Percentiles rank a stretch among this genome's conserved stretches.
Evolutionary conservation across 352 stramenopile genomes (phyloP).

Genomic region (Phytopythium sindhum): DNA sequence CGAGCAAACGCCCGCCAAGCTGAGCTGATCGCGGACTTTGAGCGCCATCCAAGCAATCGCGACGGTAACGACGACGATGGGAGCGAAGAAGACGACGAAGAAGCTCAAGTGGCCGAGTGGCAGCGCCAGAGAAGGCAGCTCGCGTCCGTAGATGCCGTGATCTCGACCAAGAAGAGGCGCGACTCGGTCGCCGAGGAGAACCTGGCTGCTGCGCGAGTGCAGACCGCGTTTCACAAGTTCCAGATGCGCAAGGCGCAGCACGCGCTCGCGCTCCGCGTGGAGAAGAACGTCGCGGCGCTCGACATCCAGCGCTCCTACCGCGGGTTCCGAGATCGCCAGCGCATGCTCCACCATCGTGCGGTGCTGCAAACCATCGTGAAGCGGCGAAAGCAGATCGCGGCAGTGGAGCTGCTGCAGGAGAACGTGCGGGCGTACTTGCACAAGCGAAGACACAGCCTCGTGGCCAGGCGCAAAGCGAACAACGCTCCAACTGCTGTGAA

Average conservation of each 20-base stretch:
- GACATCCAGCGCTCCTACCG: conserved; percentile 70
- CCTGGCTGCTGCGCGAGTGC: conserved; percentile 41
- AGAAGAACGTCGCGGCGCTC: conserved; percentile 49
- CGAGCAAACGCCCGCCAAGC: conserved; percentile 11
- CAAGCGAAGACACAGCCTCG: conserved; percentile 27
- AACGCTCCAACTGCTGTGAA: background rate
- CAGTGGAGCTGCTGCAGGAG: conserved; percentile 57
- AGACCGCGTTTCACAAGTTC: conserved; percentile 61
- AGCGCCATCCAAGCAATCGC: background rate
- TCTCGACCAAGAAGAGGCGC: conserved; percentile 15
- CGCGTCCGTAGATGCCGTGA: background rate
- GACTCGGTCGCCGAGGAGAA: conserved; percentile 48
- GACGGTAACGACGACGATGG: conserved; percentile 2
- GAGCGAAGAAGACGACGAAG: conserved; percentile 22
- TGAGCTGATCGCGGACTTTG: background rate
- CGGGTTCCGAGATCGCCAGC: conserved; percentile 48
- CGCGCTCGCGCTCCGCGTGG: conserved; percentile 31
- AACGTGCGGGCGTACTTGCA: conserved; percentile 62
- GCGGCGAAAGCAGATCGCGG: conserved; percentile 43
- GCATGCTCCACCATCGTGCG: conserved; percentile 47
- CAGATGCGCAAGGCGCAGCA: conserved; percentile 51
- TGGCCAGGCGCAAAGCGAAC: background rate
- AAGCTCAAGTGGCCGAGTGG: conserved; percentile 26
- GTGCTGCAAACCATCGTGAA: conserved; percentile 46
- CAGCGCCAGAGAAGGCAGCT: conserved; percentile 27